phyloP scores from a whole-genome alignment of 495 filamentous ascomycete species.

The Staphylotrichum longicolle region DNA sequence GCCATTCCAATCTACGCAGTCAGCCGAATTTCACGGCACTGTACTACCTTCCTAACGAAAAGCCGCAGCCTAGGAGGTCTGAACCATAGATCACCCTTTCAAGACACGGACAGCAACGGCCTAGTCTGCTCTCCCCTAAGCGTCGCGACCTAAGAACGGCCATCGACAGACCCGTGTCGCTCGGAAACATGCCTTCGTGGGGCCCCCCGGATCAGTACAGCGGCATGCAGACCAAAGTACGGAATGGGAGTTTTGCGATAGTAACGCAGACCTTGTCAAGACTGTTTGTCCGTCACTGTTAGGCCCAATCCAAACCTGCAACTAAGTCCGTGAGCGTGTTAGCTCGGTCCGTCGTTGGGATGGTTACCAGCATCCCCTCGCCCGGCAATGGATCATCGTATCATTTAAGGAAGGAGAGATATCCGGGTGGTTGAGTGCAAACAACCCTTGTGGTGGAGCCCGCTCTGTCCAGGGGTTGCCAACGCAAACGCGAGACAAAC shows the following conservation, averaged over 20 bases:
- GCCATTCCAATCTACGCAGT: neutral
- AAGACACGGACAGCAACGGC: neutral
- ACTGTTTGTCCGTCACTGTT: neutral
- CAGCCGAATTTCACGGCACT: neutral
- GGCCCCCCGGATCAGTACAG: slow-evolving; percentile 11
- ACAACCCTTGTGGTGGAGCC: slow-evolving; percentile 8
- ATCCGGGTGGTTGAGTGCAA: neutral
- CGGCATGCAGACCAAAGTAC: slow-evolving; percentile 8
- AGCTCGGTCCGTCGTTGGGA: too few species aligned
- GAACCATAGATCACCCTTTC: neutral
- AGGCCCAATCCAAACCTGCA: neutral
- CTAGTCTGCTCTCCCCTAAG: too few species aligned
- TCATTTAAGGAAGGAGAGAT: neutral
- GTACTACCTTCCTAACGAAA: neutral
- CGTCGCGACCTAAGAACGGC: too few species aligned
- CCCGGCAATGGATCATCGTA: neutral
- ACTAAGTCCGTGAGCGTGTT: neutral
- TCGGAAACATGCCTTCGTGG: neutral
- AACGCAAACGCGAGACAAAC: neutral
- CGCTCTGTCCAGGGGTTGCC: neutral
- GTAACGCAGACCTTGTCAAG: neutral
- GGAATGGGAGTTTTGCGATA: neutral
- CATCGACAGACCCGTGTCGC: too few species aligned
- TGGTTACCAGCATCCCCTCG: slow-evolving; percentile 1
- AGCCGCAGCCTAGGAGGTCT: neutral